A percentile compares a stretch with the other conserved stretches of the same genome.
These are phyloP conservation scores for Cymbidium sinense DNA, from an alignment of 106 monocot genomes.

Conservation along the genomic window DNA sequence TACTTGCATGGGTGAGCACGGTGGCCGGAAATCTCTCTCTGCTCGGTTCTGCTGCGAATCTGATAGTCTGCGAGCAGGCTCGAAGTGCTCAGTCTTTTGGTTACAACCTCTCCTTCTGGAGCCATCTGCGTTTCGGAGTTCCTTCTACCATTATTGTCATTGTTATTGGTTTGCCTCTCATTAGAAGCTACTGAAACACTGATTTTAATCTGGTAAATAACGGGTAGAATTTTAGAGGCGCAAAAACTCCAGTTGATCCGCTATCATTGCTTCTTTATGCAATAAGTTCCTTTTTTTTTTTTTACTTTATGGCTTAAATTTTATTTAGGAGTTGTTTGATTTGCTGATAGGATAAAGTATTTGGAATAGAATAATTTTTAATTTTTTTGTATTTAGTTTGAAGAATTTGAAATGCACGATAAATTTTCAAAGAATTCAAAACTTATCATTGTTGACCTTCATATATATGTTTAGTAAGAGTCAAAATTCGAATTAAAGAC, in stretches of 20 bases:
- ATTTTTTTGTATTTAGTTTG: too few species aligned
- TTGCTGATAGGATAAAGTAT: too few species aligned
- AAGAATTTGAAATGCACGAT: too few species aligned
- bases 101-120: slow-evolving; percentile 33
- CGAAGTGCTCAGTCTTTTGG: slow-evolving; percentile 10
- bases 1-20: slow-evolving; percentile 43
- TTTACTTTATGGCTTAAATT: too few species aligned
- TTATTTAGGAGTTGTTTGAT: too few species aligned
- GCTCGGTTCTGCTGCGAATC: slow-evolving; percentile 32
- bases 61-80: slow-evolving; percentile 35
- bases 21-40: slow-evolving; percentile 31
- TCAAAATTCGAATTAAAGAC: too few species aligned
- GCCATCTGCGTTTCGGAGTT: slow-evolving; percentile 25
- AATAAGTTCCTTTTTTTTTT: too few species aligned
- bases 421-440: too few species aligned
- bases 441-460: too few species aligned
- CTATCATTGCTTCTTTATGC: too few species aligned
- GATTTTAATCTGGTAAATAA: not conserved
- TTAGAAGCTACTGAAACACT: slow-evolving; percentile 14
- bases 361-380: too few species aligned
- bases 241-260: not conserved
- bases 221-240: not conserved
- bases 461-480: too few species aligned
- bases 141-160: slow-evolving; percentile 32
- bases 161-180: slow-evolving; percentile 26